A percentile compares a stretch with the other conserved stretches of the same genome.
These are phyloP conservation scores for Chenopodium formosanum DNA, from an alignment of 148 eudicot genomes.

Conservation along the genomic window DNA sequence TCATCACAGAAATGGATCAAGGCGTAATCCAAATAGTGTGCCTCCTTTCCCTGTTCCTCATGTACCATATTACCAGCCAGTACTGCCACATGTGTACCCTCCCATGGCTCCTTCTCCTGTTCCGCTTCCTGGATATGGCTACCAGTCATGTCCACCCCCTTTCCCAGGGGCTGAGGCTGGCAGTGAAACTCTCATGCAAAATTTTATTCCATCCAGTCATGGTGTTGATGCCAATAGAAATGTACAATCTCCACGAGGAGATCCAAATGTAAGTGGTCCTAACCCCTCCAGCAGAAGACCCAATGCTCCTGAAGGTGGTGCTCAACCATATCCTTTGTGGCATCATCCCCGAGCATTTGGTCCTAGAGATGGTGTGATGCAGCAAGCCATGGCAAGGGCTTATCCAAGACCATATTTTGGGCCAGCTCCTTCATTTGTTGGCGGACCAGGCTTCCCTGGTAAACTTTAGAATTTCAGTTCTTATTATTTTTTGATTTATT, in stretches of 20 bases:
- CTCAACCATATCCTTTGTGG: conserved; percentile 40
- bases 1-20: conserved; percentile 58
- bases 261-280: conserved; percentile 40
- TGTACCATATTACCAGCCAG: conserved; percentile 55
- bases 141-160: conserved; percentile 47
- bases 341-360: conserved; percentile 43
- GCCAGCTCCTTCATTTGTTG: conserved; percentile 54
- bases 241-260: conserved; percentile 44
- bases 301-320: conserved; percentile 49
- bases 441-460: conserved; percentile 72
- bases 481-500: neutral
- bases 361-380: conserved; percentile 43
- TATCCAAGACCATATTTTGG: conserved; percentile 55
- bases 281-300: conserved; percentile 44
- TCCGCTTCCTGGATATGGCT: conserved; percentile 59
- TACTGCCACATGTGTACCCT: conserved; percentile 46
- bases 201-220: conserved; percentile 44
- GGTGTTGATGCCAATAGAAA: conserved; percentile 38
- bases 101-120: conserved; percentile 51
- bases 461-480: conserved; percentile 23
- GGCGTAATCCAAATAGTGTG: conserved; percentile 50
- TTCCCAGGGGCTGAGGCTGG: conserved; percentile 48
- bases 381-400: conserved; percentile 54
- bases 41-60: conserved; percentile 62
- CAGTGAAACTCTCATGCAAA: conserved; percentile 48